Evolutionary conservation across 2,329 filamentous ascomycete species (phyloP).

Genomic region (Diaporthe ilicicola): DNA sequence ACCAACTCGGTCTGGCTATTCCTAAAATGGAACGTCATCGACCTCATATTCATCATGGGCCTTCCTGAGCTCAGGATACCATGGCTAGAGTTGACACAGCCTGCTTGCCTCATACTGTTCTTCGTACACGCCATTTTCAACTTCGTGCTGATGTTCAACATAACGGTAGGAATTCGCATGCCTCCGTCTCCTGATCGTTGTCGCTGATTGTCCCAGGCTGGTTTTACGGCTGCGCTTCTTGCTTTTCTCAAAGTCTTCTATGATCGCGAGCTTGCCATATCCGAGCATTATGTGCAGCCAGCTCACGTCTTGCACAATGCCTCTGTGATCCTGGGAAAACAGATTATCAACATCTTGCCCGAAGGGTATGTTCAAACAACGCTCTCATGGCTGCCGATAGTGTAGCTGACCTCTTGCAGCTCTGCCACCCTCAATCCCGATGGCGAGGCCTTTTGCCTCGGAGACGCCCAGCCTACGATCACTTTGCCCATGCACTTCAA

Average conservation of each 20-base stretch:
- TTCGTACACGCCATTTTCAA: conserved; percentile 76
- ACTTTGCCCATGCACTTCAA: conserved; percentile 90
- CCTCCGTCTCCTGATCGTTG: background rate
- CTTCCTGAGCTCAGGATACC: conserved; percentile 90
- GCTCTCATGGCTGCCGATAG: background rate
- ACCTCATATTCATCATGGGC: conserved; percentile 86
- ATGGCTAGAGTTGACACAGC: conserved; percentile 91
- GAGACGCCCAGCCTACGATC: conserved; percentile 65
- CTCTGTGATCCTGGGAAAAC: conserved; percentile 92
- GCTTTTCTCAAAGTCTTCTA: conserved; percentile 83
- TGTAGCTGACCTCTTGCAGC: conserved; percentile 51
- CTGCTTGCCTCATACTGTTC: conserved; percentile 76
- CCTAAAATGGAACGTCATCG: conserved; percentile 90
- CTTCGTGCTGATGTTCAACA: conserved; percentile 91
- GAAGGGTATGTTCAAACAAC: conserved; percentile 75
- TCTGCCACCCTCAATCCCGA: conserved; percentile 90
- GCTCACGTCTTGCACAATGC: conserved; percentile 89
- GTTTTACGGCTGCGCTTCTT: conserved; percentile 76
- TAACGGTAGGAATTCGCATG: conserved; percentile 66
- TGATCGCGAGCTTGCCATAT: conserved; percentile 91
- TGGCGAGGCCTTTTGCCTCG: conserved; percentile 82
- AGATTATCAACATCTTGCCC: conserved; percentile 96
- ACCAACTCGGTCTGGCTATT: conserved; percentile 90
- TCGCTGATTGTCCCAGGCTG: conserved; percentile 60
- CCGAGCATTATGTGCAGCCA: conserved; percentile 91